Conservation (phyloP, 2,329 filamentous ascomycete species). For the Aspergillus pseudoglaucus region DNA sequence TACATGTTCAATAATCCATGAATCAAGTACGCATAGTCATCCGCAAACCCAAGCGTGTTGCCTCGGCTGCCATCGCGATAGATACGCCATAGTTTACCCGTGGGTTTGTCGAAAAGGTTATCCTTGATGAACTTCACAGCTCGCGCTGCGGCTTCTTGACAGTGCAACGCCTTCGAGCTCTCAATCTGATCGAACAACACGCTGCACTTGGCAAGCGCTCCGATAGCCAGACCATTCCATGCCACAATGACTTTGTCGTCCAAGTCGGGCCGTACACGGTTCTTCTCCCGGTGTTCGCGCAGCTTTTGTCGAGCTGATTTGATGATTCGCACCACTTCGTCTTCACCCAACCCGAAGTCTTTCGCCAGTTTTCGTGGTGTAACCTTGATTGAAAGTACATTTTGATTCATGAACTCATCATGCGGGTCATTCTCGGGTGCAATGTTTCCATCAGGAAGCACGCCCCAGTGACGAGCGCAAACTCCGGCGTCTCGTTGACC, state of each 20-base stretch:
- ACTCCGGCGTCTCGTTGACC: slow-evolving; percentile 63
- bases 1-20: slow-evolving; percentile 78
- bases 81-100: slow-evolving; percentile 63
- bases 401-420: slow-evolving; percentile 92
- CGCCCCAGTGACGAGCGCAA: slow-evolving; percentile 76
- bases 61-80: slow-evolving; percentile 61
- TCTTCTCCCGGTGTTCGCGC: slow-evolving; percentile 62
- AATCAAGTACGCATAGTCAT: slow-evolving; percentile 89
- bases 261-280: slow-evolving; percentile 67
- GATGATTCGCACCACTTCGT: slow-evolving; percentile 63
- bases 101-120: slow-evolving; percentile 62
- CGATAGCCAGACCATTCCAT: slow-evolving; percentile 85
- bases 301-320: slow-evolving; percentile 62
- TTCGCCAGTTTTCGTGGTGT: slow-evolving; percentile 63
- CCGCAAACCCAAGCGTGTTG: slow-evolving; percentile 69
- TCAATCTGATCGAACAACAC: slow-evolving; percentile 59
- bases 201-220: slow-evolving; percentile 70
- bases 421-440: slow-evolving; percentile 74
- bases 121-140: slow-evolving; percentile 66
- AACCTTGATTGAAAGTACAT: slow-evolving; percentile 68
- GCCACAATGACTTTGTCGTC: slow-evolving; percentile 84
- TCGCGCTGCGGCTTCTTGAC: slow-evolving; percentile 58
- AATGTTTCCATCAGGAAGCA: slow-evolving; percentile 79
- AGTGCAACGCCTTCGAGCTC: slow-evolving; percentile 52
- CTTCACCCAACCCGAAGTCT: slow-evolving; percentile 65